Percentiles rank a stretch among this genome's conserved stretches.
Conservation (phyloP, 768 basidiomycete species). For the Mycena vulgaris region DNA sequence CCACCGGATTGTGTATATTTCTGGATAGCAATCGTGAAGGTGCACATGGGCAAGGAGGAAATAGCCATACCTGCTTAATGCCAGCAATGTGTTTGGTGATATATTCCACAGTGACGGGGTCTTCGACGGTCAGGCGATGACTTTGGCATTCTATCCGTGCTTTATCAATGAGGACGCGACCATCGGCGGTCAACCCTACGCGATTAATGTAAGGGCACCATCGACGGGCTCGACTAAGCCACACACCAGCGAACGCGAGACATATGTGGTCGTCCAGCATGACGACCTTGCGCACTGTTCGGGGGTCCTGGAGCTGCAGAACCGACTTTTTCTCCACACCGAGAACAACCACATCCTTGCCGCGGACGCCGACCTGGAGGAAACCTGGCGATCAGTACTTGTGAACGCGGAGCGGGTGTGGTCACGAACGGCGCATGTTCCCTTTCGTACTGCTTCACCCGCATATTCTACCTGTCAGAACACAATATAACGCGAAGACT, state of each 20-base stretch:
- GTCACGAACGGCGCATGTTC: slow-evolving; percentile 90
- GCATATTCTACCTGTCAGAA: slow-evolving; percentile 94
- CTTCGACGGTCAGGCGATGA: slow-evolving; percentile 96
- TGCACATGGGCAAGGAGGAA: neutral
- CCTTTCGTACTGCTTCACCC: slow-evolving; percentile 96
- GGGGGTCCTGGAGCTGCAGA: slow-evolving; percentile 96
- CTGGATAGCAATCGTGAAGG: neutral
- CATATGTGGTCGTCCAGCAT: slow-evolving; percentile 99
- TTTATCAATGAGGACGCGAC: slow-evolving; percentile 97
- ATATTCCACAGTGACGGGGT: slow-evolving; percentile 98
- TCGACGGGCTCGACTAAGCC: neutral
- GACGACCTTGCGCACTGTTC: slow-evolving; percentile 97
- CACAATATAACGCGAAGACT: slow-evolving; percentile 40
- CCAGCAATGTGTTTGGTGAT: slow-evolving; percentile 98
- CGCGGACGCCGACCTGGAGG: slow-evolving; percentile 92
- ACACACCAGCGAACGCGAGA: slow-evolving; percentile 95
- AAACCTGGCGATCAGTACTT: slow-evolving; percentile 6
- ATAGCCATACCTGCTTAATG: slow-evolving; percentile 89
- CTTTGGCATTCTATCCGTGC: slow-evolving; percentile 98
- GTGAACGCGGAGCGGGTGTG: slow-evolving; percentile 25
- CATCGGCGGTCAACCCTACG: slow-evolving; percentile 95
- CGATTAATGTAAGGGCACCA: slow-evolving; percentile 31
- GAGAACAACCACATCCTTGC: slow-evolving; percentile 94
- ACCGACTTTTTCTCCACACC: slow-evolving; percentile 99
- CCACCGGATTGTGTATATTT: slow-evolving; percentile 93